phyloP scores from a whole-genome alignment of 768 basidiomycete species.

The Clavaria fumosa region DNA sequence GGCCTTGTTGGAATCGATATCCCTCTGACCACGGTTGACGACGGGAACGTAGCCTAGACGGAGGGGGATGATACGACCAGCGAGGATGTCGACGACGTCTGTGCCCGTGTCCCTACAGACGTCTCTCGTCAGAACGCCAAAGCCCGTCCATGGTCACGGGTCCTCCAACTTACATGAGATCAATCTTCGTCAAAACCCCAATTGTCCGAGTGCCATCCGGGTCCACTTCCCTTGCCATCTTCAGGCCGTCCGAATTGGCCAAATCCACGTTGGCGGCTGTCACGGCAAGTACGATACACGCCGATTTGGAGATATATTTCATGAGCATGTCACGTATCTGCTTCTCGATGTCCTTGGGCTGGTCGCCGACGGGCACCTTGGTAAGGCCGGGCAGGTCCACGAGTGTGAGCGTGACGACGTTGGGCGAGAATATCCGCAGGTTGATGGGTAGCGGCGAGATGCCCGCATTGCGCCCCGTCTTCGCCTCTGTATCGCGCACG shows the following conservation, averaged over 20 bases:
- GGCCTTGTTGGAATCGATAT: constrained; percentile 81
- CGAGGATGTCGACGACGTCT: constrained; percentile 97
- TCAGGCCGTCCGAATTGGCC: constrained; percentile 96
- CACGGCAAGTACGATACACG: constrained; percentile 93
- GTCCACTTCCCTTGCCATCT: constrained; percentile 92
- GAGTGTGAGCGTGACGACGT: constrained; percentile 91
- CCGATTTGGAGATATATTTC: constrained; percentile 89
- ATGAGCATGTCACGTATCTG: constrained; percentile 95
- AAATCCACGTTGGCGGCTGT: constrained; percentile 93
- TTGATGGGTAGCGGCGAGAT: constrained; percentile 97
- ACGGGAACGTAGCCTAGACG: constrained; percentile 97
- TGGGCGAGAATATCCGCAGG: constrained; percentile 91
- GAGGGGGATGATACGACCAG: constrained; percentile 90
- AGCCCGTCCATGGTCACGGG: not conserved
- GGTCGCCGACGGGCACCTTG: constrained; percentile 90
- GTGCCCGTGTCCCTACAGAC: constrained; percentile 93
- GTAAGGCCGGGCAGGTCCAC: constrained; percentile 96
- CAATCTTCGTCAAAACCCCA: constrained; percentile 96
- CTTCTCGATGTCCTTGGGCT: constrained; percentile 93
- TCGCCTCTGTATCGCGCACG: constrained; percentile 90
- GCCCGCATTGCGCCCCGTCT: constrained; percentile 96
- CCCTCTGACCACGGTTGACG: constrained; percentile 94
- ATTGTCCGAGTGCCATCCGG: constrained; percentile 95
- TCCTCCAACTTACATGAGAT: constrained; percentile 66
- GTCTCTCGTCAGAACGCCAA: constrained; percentile 8